These are phyloP conservation scores for Citrullus colocynthis DNA, from an alignment of 306 rosid species.

Conservation along the genomic window DNA sequence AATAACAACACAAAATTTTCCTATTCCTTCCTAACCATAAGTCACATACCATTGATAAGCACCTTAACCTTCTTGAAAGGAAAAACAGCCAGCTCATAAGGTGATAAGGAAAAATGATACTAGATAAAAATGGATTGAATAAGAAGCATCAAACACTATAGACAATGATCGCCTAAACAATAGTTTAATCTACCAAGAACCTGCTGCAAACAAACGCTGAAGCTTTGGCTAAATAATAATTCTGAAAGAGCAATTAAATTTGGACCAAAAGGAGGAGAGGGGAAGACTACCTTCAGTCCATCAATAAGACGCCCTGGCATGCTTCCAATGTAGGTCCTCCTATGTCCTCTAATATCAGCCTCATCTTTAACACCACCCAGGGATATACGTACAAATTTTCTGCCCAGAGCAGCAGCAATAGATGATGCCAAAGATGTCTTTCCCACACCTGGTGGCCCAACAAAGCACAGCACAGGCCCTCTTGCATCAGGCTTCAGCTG, in stretches of 20 bases:
- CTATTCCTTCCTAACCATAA: background rate
- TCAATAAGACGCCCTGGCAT: constrained; percentile 99
- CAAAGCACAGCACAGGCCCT: constrained; percentile 98
- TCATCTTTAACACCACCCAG: constrained; percentile 99
- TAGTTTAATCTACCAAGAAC: background rate
- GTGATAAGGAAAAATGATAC: background rate
- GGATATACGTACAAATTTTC: constrained; percentile 83
- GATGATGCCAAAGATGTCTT: constrained; percentile 96
- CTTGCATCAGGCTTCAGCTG: constrained; percentile 99
- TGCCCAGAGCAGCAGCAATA: constrained; percentile 83
- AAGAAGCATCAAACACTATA: background rate
- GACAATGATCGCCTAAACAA: background rate
- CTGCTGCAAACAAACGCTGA: background rate
- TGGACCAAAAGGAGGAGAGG: background rate
- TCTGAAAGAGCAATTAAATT: background rate
- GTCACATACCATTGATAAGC: background rate
- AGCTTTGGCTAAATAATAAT: background rate
- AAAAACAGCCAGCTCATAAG: background rate
- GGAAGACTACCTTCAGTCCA: constrained; percentile 57
- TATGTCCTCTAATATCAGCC: constrained; percentile 93
- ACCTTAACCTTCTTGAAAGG: background rate
- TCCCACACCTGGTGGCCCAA: constrained; percentile 99
- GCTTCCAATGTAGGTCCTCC: constrained; percentile 98
- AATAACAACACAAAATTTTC: background rate
- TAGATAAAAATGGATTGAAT: background rate